Conservation (phyloP, 2,329 filamentous ascomycete genomes). For the Aspergillus melleus region DNA sequence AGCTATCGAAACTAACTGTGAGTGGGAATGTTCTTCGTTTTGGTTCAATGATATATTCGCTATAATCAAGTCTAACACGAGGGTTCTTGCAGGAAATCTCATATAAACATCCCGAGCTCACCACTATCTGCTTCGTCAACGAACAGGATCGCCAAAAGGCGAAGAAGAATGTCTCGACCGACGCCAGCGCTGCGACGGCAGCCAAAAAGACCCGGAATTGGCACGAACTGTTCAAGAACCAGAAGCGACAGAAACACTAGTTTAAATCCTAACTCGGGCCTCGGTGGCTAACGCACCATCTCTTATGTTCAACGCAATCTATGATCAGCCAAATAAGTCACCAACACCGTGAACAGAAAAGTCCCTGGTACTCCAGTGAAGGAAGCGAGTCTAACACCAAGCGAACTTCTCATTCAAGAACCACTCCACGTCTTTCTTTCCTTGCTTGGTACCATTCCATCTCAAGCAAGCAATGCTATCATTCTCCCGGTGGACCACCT, state of each 20-base stretch:
- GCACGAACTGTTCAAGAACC: constrained; percentile 45
- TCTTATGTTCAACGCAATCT: neutral
- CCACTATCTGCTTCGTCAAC: constrained; percentile 38
- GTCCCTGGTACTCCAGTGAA: neutral
- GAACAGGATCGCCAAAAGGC: constrained; percentile 30
- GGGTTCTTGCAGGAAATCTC: constrained; percentile 26
- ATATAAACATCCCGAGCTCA: constrained; percentile 36
- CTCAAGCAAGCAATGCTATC: constrained; percentile 48
- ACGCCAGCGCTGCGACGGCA: constrained; percentile 24
- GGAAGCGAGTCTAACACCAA: constrained; percentile 41
- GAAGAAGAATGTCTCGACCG: constrained; percentile 25
- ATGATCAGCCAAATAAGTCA: neutral
- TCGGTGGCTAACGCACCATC: neutral
- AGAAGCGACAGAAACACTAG: constrained; percentile 33
- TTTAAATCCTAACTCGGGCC: constrained; percentile 3
- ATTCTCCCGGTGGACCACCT: constrained; percentile 47
- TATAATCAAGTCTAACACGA: constrained; percentile 5
- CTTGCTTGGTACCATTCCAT: constrained; percentile 45
- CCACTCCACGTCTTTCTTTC: constrained; percentile 46
- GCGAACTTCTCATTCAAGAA: constrained; percentile 50
- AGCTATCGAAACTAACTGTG: constrained; percentile 35
- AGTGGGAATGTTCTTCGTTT: constrained; percentile 3
- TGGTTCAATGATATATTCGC: neutral
- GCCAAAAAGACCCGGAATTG: constrained; percentile 42
- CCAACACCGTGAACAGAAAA: neutral